Conservation (phyloP, 352 stramenopile species). For the Phytophthora foliorum region DNA sequence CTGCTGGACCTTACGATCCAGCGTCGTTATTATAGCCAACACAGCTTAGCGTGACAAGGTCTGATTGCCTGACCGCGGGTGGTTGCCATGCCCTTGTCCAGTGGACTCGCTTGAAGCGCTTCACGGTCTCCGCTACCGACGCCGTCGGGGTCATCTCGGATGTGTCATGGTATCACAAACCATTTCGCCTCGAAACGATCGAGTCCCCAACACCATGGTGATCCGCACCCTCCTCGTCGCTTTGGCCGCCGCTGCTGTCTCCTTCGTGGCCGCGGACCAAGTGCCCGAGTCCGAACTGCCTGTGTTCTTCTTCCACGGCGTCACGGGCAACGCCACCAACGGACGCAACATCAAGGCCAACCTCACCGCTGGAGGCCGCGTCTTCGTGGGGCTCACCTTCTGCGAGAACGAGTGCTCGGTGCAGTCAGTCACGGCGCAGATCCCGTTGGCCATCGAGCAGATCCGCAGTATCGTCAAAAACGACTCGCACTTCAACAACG, state of each 20-base stretch:
- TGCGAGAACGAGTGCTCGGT: constrained; percentile 51
- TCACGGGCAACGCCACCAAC: constrained; percentile 41
- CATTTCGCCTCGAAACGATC: constrained; percentile 27
- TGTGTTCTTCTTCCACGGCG: constrained; percentile 29
- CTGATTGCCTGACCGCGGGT: too few relatives aligned
- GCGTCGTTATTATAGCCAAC: too few relatives aligned
- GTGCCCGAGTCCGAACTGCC: constrained; percentile 33
- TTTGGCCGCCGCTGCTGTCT: constrained; percentile 4
- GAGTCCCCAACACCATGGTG: constrained; percentile 25
- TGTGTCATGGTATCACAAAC: constrained; percentile 22
- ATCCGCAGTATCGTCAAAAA: constrained; percentile 48
- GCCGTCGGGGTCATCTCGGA: too few relatives aligned
- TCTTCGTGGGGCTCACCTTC: constrained; percentile 53
- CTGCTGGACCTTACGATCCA: too few relatives aligned
- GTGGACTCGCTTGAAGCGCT: too few relatives aligned
- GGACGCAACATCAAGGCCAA: constrained; percentile 43
- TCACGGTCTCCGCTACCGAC: constrained; percentile 22
- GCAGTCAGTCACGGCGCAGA: constrained; percentile 42
- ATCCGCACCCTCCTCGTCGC: too few relatives aligned
- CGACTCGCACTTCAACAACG: constrained; percentile 44
- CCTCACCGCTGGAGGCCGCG: constrained; percentile 37
- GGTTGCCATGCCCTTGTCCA: too few relatives aligned
- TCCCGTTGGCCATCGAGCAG: constrained; percentile 55
- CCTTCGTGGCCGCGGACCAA: constrained; percentile 6
- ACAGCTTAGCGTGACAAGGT: too few relatives aligned